These are phyloP conservation scores for Exophiala alcalophila DNA, from an alignment of 2,329 filamentous ascomycete species.

Conservation along the genomic window DNA sequence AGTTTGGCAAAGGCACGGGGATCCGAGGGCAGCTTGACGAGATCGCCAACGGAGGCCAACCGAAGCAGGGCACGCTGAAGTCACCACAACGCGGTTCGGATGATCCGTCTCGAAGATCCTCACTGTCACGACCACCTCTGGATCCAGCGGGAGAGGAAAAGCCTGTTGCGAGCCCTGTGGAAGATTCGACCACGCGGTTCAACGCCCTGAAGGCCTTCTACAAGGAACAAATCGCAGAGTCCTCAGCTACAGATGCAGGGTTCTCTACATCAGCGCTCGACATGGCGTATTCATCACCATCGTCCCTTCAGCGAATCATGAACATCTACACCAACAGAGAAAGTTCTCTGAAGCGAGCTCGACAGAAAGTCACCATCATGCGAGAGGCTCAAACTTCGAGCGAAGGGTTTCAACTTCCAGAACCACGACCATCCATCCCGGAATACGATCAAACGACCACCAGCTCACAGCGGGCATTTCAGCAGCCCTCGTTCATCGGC, in stretches of 20 bases:
- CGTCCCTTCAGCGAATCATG: conserved; percentile 83
- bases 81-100: conserved; percentile 8
- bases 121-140: conserved; percentile 17
- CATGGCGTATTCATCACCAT: conserved; percentile 62
- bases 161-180: conserved; percentile 38
- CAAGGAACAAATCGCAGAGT: conserved; percentile 69
- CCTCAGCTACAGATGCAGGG: conserved; percentile 47
- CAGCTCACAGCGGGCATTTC: conserved; percentile 29
- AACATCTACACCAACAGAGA: conserved; percentile 71
- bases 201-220: conserved; percentile 71
- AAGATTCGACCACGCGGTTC: conserved; percentile 69
- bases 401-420: conserved; percentile 68
- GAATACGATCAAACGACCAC: conserved; percentile 26
- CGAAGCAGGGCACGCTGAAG: conserved; percentile 25
- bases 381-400: conserved; percentile 68
- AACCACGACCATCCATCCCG: conserved; percentile 45
- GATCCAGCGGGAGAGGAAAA: conserved; percentile 33
- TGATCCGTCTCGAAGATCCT: conserved; percentile 21
- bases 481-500: conserved; percentile 52
- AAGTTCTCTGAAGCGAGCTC: conserved; percentile 57
- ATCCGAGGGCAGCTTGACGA: conserved; percentile 77
- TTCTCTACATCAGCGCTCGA: conserved; percentile 53
- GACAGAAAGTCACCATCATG: conserved; percentile 69
- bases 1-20: conserved; percentile 84
- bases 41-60: conserved; percentile 51